Base-by-base conservation (phyloP, 768 basidiomycete species). In the Pleurotus salmoneostramineus region DNA sequence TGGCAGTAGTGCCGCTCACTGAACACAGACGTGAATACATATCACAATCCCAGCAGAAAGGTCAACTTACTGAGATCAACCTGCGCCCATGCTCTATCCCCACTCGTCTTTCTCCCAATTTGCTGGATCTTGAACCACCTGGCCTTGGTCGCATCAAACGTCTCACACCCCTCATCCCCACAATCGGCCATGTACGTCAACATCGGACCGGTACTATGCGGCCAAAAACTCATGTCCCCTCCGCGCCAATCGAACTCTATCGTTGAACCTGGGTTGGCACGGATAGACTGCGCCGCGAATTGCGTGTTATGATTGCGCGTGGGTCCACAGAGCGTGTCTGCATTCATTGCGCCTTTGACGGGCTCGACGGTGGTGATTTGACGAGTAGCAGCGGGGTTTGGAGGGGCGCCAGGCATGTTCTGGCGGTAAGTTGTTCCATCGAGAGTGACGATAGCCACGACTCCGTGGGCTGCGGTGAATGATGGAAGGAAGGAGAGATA, bases 81-180 rank as follows among this genome's bases (percentile, higher is more conserved):
- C 64, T 88, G 86, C 2, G 70, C 72, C 87, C 86, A 88, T 3
- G 71, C 64, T 8, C 27, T 51, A 37, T 51, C 36, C 31, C 71
- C 68, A 2, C 67, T 67, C 6, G 67, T 57, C 44, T 79, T 70
- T 10, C 74, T 69, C 2, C 82, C 84, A 2, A 74, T 72, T 64
- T 87, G 77, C 33, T 80, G 70, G 57, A 88, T 83, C 77, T 91
- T 91, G 80, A 91, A 89, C 87, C 87, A 91, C 64, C 83, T 75
- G 6, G 87, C 85, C 17, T 74, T 63, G 12, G 78, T 74, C 5
- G 82, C 63, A 63, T 88, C 74, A 69, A 85, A 88, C 64, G 84
- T 69, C 64, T 78, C 77, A 69, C 89, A 90, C 2, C 81, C 69
- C 0, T 76, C 74, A 36, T 71, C 69, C 0, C 81, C 81, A 65